Evolutionary conservation across 108 stramenopile genomes (phyloP), one percentile per base, ranked within the genome.

Genomic region (Fragilaria radians): DNA sequence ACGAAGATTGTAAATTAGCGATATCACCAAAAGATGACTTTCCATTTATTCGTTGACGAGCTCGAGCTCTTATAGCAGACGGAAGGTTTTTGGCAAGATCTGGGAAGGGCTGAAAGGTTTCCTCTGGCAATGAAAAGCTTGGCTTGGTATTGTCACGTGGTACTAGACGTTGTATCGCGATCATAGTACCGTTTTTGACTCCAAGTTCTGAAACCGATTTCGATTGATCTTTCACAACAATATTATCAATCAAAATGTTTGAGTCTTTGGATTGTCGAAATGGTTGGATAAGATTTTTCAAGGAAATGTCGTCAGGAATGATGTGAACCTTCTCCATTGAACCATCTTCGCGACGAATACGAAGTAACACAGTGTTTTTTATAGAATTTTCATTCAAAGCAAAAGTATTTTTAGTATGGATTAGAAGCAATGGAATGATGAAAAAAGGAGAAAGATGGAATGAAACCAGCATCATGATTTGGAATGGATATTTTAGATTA

Each of bases 81-180:
- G 63, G 67, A 54, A 81, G 82, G 47, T 86, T 76, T 74, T 85
- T 92, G 57, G 87, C 91, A 5, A 92, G 63, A 30, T 86, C 83
- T 5, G 91, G 91, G 54, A 84, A 92, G 11, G 91, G 91, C 70
- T 89, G 69, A 73, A 73, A 92, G 11, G 73, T 47, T 28, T 68
- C 59, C 26, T 29, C 34, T 22, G 46, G 31, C 11, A 50, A 46
- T 14, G 63, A 3, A 1, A 5, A 24, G 4, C 23, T 52, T 27
- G 55, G 28, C 42, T 27, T 17, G 28, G 11, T 9, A 5, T 18
- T 11, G 26, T 47, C 21, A 28, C 5, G 27, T 36, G 31, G 1
- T 61, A 28, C 33, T 11, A 7, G 34, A 22, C 31, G 17, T 25
- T 62, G 9, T 19, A 92, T 63, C 21, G 83, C 78, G 21, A 90